Evolutionary conservation across 2,329 filamentous ascomycete species (phyloP).

Genomic region (Xylaria sp.): DNA sequence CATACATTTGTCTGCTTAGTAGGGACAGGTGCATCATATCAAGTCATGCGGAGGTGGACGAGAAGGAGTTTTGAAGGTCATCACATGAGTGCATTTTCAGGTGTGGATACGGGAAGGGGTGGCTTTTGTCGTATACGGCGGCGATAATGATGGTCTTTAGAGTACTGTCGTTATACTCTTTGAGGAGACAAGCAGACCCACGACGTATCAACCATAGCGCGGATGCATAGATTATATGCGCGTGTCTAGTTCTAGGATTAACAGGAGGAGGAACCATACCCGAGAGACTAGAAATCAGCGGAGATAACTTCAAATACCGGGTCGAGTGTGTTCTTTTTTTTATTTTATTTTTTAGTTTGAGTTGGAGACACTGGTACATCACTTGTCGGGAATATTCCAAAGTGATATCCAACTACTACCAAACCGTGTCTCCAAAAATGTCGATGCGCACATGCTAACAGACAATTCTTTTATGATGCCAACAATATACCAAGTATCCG

Average conservation of each 20-base stretch:
- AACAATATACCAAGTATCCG: too few relatives aligned
- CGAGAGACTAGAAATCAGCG: slow-evolving; percentile 23
- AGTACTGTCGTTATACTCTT: not conserved
- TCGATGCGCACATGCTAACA: too few relatives aligned
- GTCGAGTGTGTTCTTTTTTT: too few relatives aligned
- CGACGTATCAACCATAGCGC: not conserved
- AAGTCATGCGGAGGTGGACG: too few relatives aligned
- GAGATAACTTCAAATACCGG: slow-evolving; percentile 1
- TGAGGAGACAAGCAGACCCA: not conserved
- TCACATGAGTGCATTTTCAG: slow-evolving; percentile 31
- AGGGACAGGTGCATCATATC: not conserved
- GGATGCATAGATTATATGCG: slow-evolving; percentile 23
- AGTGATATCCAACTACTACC: too few relatives aligned
- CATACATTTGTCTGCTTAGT: not conserved
- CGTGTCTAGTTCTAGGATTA: slow-evolving; percentile 15
- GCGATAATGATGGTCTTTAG: not conserved
- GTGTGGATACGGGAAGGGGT: not conserved
- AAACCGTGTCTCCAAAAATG: too few relatives aligned
- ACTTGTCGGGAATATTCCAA: too few relatives aligned
- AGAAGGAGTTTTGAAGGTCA: slow-evolving; percentile 3
- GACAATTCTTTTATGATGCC: too few relatives aligned
- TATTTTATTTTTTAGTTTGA: too few relatives aligned
- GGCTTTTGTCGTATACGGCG: not conserved
- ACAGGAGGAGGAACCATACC: slow-evolving; percentile 17
- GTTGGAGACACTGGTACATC: too few relatives aligned